Conservation (phyloP, 331 rosid species). For the Prunus yedoensis region DNA sequence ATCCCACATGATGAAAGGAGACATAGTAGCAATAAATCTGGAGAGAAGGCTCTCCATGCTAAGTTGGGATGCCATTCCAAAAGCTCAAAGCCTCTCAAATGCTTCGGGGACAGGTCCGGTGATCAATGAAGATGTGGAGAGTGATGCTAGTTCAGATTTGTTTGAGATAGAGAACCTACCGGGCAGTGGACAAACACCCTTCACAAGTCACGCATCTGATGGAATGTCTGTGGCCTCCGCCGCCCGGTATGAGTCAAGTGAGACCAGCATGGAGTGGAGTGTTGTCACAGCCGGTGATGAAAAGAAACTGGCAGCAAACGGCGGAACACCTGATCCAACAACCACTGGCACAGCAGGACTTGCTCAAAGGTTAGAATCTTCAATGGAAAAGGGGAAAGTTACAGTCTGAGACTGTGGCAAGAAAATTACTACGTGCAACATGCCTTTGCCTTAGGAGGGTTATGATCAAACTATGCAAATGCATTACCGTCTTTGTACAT, state of each 20-base stretch:
- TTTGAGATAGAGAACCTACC: constrained; percentile 49
- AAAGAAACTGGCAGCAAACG: constrained; percentile 21
- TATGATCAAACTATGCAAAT: no score
- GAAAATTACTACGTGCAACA: no score
- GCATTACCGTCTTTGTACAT: no score
- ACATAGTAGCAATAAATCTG: constrained; percentile 28
- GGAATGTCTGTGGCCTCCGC: constrained; percentile 20
- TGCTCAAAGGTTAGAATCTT: constrained; percentile 8
- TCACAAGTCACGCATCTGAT: neutral
- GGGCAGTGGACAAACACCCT: constrained; percentile 5
- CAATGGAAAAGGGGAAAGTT: neutral
- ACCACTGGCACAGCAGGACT: neutral
- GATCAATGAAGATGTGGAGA: constrained; percentile 33
- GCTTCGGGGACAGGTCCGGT: constrained; percentile 4
- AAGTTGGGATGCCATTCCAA: constrained; percentile 53
- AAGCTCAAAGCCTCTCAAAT: constrained; percentile 20
- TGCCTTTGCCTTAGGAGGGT: no score
- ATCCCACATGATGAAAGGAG: constrained; percentile 26
- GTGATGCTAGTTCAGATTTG: constrained; percentile 54
- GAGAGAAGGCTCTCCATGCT: constrained; percentile 48
- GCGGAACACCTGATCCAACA: neutral
- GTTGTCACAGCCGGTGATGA: constrained; percentile 34
- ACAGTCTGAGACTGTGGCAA: neutral
- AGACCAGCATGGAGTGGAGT: constrained; percentile 41
- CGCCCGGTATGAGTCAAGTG: constrained; percentile 34